Evolutionary conservation across 164 flowering plant genomes (phyloP).

Genomic region (Santalum album): DNA sequence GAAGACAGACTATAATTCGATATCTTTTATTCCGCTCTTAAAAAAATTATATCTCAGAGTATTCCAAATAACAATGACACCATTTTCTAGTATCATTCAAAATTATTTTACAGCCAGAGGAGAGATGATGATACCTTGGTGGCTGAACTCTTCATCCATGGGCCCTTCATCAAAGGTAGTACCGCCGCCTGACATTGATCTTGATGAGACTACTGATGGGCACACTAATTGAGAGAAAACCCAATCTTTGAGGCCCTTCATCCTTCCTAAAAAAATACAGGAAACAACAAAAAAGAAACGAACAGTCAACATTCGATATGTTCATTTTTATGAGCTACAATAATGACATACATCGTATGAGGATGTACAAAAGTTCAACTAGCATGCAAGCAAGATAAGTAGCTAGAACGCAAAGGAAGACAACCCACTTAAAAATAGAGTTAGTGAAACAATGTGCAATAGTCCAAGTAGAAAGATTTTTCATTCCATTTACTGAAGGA

Average conservation of each 20-base stretch:
- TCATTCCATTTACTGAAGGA: background rate
- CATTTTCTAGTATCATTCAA: background rate
- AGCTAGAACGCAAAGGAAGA: too few species aligned
- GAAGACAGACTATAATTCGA: too few species aligned
- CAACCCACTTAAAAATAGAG: too few species aligned
- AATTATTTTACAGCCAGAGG: background rate
- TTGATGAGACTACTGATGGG: constrained; percentile 41
- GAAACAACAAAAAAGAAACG: background rate
- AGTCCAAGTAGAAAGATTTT: background rate
- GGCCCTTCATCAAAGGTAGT: constrained; percentile 28
- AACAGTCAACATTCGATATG: background rate
- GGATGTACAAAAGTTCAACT: too few species aligned
- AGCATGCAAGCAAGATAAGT: too few species aligned
- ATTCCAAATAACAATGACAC: too few species aligned
- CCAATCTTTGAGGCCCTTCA: constrained; percentile 84
- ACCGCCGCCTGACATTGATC: constrained; percentile 42
- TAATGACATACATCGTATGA: too few species aligned
- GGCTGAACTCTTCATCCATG: constrained; percentile 24
- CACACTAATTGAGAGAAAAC: constrained; percentile 59
- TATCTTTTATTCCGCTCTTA: too few species aligned
- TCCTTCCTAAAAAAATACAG: constrained; percentile 18
- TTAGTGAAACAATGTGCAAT: background rate
- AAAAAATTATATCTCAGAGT: too few species aligned
- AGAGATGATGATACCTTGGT: constrained; percentile 31
- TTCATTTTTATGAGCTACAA: too few species aligned